Evolutionary conservation across 768 basidiomycete species (phyloP).

Genomic region (Suillus placidus): DNA sequence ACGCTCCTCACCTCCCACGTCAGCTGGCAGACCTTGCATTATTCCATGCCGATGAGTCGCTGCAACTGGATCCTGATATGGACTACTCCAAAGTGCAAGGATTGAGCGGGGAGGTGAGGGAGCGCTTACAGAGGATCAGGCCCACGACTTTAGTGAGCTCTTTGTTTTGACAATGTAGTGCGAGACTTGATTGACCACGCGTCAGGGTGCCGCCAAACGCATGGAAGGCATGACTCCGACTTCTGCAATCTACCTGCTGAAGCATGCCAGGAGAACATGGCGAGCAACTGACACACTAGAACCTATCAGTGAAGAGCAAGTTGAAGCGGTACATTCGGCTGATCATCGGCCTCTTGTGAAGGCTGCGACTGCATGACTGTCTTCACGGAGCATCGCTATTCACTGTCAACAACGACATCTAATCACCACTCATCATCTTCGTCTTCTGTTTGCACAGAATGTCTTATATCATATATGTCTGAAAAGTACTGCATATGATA

Average conservation of each 20-base stretch:
- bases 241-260: conserved; percentile 66
- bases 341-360: not conserved
- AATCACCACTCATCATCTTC: not conserved
- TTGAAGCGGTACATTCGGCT: not conserved
- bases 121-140: conserved; percentile 58
- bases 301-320: not conserved
- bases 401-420: not conserved
- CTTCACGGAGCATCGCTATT: not conserved
- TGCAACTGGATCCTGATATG: conserved; percentile 67
- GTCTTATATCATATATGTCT: not conserved
- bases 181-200: conserved; percentile 5
- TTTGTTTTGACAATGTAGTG: not conserved
- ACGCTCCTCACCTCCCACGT: conserved; percentile 62
- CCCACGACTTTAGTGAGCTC: conserved; percentile 69
- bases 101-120: conserved; percentile 75
- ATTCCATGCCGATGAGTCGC: conserved; percentile 77
- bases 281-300: not conserved
- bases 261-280: conserved; percentile 54
- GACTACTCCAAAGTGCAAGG: conserved; percentile 70
- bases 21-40: conserved; percentile 75
- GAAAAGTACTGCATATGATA: not conserved
- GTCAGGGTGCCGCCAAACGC: conserved; percentile 85
- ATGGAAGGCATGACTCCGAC: conserved; percentile 95
- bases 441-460: not conserved
- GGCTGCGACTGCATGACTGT: not conserved